These are phyloP conservation scores for Trametes coccinea DNA, from an alignment of 768 basidiomycete species.

Conservation along the genomic window DNA sequence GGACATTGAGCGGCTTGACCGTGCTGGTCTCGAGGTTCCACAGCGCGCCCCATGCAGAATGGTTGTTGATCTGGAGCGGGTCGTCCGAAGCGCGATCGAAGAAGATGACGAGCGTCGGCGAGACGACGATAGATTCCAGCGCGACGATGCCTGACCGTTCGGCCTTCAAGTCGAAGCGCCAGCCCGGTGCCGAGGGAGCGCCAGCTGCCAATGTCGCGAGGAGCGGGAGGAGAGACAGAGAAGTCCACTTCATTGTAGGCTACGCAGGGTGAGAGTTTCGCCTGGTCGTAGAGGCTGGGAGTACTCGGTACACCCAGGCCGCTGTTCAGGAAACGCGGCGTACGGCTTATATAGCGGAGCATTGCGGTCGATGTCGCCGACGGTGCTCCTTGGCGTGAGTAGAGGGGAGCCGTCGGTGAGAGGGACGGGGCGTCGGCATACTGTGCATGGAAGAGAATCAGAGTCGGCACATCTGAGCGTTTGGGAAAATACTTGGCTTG, in stretches of 20 bases:
- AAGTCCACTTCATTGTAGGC: slow-evolving; percentile 8
- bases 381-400: slow-evolving; percentile 5
- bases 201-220: not conserved
- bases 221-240: slow-evolving; percentile 1
- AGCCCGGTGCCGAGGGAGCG: slow-evolving; percentile 19
- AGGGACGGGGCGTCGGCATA: slow-evolving; percentile 7
- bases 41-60: slow-evolving; percentile 80
- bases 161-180: slow-evolving; percentile 41
- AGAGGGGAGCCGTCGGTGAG: slow-evolving; percentile 5
- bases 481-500: slow-evolving; percentile 5
- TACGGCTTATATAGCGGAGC: slow-evolving; percentile 2
- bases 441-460: not conserved
- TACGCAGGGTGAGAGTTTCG: not conserved
- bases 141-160: slow-evolving; percentile 76
- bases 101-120: slow-evolving; percentile 68
- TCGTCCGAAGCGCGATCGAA: slow-evolving; percentile 88
- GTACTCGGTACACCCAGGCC: not conserved
- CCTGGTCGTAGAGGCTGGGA: not conserved
- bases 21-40: slow-evolving; percentile 68
- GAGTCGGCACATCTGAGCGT: not conserved
- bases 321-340: slow-evolving; percentile 3
- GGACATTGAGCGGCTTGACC: slow-evolving; percentile 59
- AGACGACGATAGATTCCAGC: slow-evolving; percentile 74
- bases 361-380: not conserved
- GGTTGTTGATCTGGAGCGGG: slow-evolving; percentile 67